phyloP scores from a whole-genome alignment of 140 eudicot species.

The Anethum foeniculum region DNA sequence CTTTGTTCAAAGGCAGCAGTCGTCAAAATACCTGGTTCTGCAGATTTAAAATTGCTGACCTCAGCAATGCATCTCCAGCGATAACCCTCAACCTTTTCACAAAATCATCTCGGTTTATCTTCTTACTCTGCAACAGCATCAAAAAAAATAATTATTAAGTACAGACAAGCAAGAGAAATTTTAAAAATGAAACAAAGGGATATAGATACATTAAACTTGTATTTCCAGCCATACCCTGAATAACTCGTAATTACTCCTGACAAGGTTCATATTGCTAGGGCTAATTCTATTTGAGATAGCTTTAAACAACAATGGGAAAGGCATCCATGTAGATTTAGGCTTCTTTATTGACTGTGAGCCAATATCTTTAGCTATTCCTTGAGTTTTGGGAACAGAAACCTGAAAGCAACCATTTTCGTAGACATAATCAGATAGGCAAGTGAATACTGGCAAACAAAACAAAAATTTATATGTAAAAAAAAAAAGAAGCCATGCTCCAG shows the following conservation, averaged over 20 bases:
- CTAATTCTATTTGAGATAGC: constrained; percentile 57
- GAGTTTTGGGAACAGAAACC: constrained; percentile 15
- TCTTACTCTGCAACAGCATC: constrained; percentile 32
- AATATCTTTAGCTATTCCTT: constrained; percentile 18
- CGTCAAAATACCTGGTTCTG: constrained; percentile 31
- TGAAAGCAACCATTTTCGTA: constrained; percentile 32
- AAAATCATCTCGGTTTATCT: constrained; percentile 58
- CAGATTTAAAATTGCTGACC: constrained; percentile 43
- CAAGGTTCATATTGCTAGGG: constrained; percentile 38
- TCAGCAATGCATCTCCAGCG: constrained; percentile 63
- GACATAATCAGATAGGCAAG: not conserved
- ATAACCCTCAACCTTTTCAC: constrained; percentile 50
- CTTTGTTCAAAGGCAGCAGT: not conserved
- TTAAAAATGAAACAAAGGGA: not conserved
- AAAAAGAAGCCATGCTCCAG: not conserved
- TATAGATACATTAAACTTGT: not conserved
- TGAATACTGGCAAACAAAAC: too few species aligned
- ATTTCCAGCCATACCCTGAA: constrained; percentile 37
- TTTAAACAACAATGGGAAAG: constrained; percentile 59
- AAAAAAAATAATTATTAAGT: constrained; percentile 4
- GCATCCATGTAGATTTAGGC: constrained; percentile 77
- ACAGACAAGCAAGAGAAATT: not conserved
- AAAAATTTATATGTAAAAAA: too few species aligned
- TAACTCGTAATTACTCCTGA: constrained; percentile 42
- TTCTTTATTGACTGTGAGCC: constrained; percentile 25